These are phyloP conservation scores for Colletotrichum echinochloae DNA, from an alignment of 2,329 filamentous ascomycete genomes.

Conservation along the genomic window DNA sequence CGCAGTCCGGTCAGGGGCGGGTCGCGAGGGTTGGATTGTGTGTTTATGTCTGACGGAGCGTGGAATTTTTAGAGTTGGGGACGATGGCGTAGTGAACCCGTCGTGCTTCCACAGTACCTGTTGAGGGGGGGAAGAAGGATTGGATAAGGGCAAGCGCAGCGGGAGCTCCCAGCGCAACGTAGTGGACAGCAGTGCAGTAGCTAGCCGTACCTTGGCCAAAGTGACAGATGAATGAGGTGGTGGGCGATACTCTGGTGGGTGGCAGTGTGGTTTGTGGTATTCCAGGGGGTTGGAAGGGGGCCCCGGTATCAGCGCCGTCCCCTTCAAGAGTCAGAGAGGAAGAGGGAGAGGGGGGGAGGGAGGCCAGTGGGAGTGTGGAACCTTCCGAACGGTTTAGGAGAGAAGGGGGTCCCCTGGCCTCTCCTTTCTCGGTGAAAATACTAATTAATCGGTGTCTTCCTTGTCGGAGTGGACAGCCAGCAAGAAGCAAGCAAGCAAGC, in stretches of 20 bases:
- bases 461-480: conserved; percentile 11
- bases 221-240: neutral
- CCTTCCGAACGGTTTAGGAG: conserved; percentile 35
- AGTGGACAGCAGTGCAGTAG: neutral
- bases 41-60: conserved; percentile 40
- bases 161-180: conserved; percentile 5
- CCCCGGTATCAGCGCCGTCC: conserved; percentile 18
- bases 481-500: conserved; percentile 7
- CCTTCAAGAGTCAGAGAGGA: neutral
- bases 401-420: conserved; percentile 32
- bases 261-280: conserved; percentile 29
- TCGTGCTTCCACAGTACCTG: conserved; percentile 32
- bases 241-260: conserved; percentile 9
- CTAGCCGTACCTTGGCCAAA: conserved; percentile 4
- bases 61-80: conserved; percentile 42
- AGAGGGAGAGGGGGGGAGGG: conserved; percentile 18
- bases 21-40: conserved; percentile 36
- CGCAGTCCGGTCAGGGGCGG: conserved; percentile 34
- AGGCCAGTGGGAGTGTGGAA: conserved; percentile 20
- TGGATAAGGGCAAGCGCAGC: conserved; percentile 7
- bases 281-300: conserved; percentile 21
- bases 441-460: conserved; percentile 21
- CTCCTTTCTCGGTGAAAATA: conserved; percentile 34
- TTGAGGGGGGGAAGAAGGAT: conserved; percentile 12
- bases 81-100: conserved; percentile 39